Evolutionary conservation across 257 asterid genomes (phyloP).

Genomic region (Penstemon davidsonii): DNA sequence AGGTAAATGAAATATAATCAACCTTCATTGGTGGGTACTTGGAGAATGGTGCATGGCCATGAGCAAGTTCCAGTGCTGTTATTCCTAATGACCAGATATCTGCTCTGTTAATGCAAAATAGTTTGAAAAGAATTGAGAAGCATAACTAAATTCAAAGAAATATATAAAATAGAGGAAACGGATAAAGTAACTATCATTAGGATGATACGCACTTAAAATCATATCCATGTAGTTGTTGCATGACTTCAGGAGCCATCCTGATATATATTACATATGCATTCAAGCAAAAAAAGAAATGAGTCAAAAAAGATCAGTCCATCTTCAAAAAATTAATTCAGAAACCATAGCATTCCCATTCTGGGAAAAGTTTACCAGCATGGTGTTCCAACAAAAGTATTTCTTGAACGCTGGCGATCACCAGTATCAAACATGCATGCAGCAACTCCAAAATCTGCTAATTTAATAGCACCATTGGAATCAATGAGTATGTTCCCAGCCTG

Average conservation of each 20-base stretch:
- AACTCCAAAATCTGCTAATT: slow-evolving; percentile 98
- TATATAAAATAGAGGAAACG: background rate
- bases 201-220: slow-evolving; percentile 80
- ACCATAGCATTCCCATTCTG: slow-evolving; percentile 15
- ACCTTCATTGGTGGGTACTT: slow-evolving; percentile 99
- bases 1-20: slow-evolving; percentile 21
- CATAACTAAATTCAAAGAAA: slow-evolving; percentile 12
- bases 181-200: slow-evolving; percentile 7
- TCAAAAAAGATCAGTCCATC: slow-evolving; percentile 1
- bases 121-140: slow-evolving; percentile 28
- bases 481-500: slow-evolving; percentile 97
- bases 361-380: slow-evolving; percentile 82
- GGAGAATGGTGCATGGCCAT: slow-evolving; percentile 49
- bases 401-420: slow-evolving; percentile 96
- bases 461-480: slow-evolving; percentile 77
- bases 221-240: slow-evolving; percentile 98
- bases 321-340: background rate
- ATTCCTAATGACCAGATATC: slow-evolving; percentile 99
- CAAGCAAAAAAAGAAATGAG: slow-evolving; percentile 17
- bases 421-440: slow-evolving; percentile 96
- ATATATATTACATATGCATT: slow-evolving; percentile 14
- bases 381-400: slow-evolving; percentile 98
- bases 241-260: slow-evolving; percentile 99
- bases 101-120: slow-evolving; percentile 69
- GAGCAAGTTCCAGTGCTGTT: slow-evolving; percentile 97